Base-by-base conservation (phyloP, 129 eudicot genomes). In the Solidago caesia region DNA sequence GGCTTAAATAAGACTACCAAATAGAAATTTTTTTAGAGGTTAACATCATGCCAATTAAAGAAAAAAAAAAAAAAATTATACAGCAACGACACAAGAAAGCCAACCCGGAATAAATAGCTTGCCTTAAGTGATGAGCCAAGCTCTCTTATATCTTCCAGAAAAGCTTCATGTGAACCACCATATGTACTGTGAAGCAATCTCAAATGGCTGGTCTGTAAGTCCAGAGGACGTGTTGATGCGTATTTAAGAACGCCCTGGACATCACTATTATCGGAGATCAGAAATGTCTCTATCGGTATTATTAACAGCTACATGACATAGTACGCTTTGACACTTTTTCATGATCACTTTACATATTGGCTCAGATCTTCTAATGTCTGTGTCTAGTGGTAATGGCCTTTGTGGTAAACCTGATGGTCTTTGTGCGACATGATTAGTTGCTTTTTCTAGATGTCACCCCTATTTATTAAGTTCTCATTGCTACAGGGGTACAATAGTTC, bases 111-210 rank as follows among this genome's bases (percentile, higher is more conserved):
- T 43, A 42, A 62, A 46, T 6, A 62, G 70, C 44, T 26, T 72
- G 62, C 64, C 65, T 13, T 56, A 13, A 67, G 33, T 27, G 57
- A 67, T 44, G 55, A 4, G 55, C 73, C 57, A 55, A 83, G 88
- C 86, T 83, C 90, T 14, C 65, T 57, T 55, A 83, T 76, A 72
- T 88, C 94, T 72, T 85, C 94, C 56, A 73, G 80, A 68, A 85
- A 85, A 67, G 94, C 88, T 70, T 85, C 87, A 70, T 79, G 86
- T 67, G 88, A 88, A 75, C 82, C 86, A 69, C 83, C 70, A 73
- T 88, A 88, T 2, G 82, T 68, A 14, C 86, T 86, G 79, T 79
- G 81, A 10, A 83, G 80, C 80, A 88, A 72, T 75, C 84, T 88
- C 59, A 71, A 52, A 73, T 88, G 83, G 25, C 81, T 79, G 26